Conservation (phyloP, 148 eudicot genomes). For the Polygonum maritimum region DNA sequence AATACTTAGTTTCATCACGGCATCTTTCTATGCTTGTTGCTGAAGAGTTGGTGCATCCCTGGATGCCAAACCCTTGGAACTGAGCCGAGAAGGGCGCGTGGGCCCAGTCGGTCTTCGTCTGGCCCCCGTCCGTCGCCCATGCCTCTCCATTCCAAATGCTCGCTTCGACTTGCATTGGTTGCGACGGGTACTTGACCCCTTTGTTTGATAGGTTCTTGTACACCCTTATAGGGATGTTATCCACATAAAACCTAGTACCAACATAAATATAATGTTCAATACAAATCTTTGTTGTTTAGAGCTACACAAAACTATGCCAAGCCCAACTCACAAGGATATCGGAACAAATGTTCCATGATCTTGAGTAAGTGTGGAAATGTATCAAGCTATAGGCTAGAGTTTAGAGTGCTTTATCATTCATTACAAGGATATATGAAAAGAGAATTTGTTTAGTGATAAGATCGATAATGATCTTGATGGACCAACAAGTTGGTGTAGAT, state of each 20-base stretch:
- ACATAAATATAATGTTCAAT: neutral
- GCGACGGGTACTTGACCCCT: constrained; percentile 22
- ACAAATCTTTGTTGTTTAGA: neutral
- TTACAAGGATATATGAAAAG: no score
- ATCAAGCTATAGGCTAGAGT: no score
- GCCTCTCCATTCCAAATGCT: constrained; percentile 25
- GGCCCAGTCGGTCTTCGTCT: constrained; percentile 22
- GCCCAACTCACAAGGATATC: no score
- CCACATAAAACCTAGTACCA: constrained; percentile 24
- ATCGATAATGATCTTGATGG: neutral
- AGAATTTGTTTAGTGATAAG: no score
- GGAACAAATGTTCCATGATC: neutral
- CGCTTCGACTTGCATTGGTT: constrained; percentile 20
- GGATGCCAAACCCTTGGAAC: constrained; percentile 20
- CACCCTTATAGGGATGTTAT: constrained; percentile 25
- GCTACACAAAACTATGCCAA: neutral
- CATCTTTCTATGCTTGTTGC: neutral
- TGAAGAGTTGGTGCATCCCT: constrained; percentile 17
- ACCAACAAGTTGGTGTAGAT: neutral
- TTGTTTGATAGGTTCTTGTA: constrained; percentile 18
- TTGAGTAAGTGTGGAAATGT: no score
- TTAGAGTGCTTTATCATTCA: no score
- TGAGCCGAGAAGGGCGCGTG: constrained; percentile 25
- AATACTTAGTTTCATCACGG: neutral
- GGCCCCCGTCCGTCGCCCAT: constrained; percentile 30